Percentiles rank a stretch among this genome's conserved stretches.
phyloP scores from a whole-genome alignment of 2,329 filamentous ascomycete genomes.

The Thelonectria blattea region DNA sequence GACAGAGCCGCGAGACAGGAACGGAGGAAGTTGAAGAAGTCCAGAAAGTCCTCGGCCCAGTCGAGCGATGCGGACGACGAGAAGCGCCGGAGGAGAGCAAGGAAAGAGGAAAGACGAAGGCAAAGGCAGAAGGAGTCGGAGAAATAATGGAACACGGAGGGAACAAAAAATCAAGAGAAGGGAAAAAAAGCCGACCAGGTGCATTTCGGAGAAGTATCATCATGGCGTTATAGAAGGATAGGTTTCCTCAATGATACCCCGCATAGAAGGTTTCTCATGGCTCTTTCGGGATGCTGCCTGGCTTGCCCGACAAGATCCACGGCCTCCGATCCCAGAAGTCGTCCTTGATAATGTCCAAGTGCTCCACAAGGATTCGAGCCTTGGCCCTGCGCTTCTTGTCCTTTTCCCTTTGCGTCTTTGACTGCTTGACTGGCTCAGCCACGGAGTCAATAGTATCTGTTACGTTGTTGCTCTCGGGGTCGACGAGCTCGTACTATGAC shows the following conservation, averaged over 20 bases:
- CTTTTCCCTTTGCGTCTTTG: constrained; percentile 83
- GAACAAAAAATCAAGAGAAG: constrained; percentile 22
- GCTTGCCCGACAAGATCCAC: constrained; percentile 80
- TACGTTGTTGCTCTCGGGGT: constrained; percentile 57
- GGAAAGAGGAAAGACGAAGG: constrained; percentile 50
- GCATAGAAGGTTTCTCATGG: constrained; percentile 43
- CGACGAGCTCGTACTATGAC: constrained; percentile 71
- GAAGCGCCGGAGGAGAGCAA: constrained; percentile 52
- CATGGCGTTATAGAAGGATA: constrained; percentile 38
- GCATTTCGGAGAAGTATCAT: constrained; percentile 28
- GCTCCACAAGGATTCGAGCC: constrained; percentile 79
- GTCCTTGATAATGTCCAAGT: constrained; percentile 94
- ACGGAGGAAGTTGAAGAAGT: constrained; percentile 37
- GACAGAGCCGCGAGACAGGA: constrained; percentile 34
- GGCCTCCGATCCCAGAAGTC: constrained; percentile 90
- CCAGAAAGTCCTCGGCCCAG: constrained; percentile 37
- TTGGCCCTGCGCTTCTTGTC: constrained; percentile 82
- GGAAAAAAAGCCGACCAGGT: neutral
- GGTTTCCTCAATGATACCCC: constrained; percentile 41
- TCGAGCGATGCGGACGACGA: constrained; percentile 48
- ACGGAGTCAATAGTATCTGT: constrained; percentile 54
- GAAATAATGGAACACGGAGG: constrained; percentile 25
- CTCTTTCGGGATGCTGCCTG: constrained; percentile 72
- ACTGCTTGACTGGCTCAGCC: constrained; percentile 63
- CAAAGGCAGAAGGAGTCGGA: constrained; percentile 37